phyloP scores from a whole-genome alignment of 1,284 basidiomycete genomes.

The Coniferiporia sulphurascens region DNA sequence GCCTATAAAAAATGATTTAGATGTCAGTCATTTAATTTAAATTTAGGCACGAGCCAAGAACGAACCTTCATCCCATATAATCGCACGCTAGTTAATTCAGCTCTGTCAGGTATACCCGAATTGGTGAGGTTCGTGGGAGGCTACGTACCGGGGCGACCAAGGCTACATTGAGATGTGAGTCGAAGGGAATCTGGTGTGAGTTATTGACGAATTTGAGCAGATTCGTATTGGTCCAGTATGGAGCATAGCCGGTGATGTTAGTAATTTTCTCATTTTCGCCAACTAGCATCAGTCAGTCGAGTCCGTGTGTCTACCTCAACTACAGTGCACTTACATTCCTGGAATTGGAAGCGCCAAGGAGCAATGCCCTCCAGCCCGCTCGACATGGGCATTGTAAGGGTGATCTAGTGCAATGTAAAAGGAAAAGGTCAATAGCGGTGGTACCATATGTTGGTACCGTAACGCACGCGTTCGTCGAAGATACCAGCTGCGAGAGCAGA shows the following conservation, averaged over 20 bases:
- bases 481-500: constrained; percentile 21
- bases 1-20: constrained; percentile 3
- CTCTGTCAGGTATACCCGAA: neutral
- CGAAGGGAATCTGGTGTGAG: constrained; percentile 19
- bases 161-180: constrained; percentile 19
- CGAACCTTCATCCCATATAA: constrained; percentile 21
- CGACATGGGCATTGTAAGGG: constrained; percentile 20
- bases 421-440: neutral
- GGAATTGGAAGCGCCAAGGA: constrained; percentile 20
- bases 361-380: constrained; percentile 20
- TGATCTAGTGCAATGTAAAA: constrained; percentile 9
- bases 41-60: neutral
- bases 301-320: neutral
- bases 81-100: constrained; percentile 13
- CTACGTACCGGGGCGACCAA: constrained; percentile 20
- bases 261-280: constrained; percentile 21
- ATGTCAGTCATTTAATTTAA: neutral
- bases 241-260: constrained; percentile 17
- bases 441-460: too few species aligned
- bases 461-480: constrained; percentile 20
- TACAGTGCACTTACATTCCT: constrained; percentile 13
- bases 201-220: constrained; percentile 19
- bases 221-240: constrained; percentile 21
- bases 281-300: constrained; percentile 1
- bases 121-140: neutral